Conservation (phyloP, 768 basidiomycete species). For the Xerocomellus intermedius region DNA sequence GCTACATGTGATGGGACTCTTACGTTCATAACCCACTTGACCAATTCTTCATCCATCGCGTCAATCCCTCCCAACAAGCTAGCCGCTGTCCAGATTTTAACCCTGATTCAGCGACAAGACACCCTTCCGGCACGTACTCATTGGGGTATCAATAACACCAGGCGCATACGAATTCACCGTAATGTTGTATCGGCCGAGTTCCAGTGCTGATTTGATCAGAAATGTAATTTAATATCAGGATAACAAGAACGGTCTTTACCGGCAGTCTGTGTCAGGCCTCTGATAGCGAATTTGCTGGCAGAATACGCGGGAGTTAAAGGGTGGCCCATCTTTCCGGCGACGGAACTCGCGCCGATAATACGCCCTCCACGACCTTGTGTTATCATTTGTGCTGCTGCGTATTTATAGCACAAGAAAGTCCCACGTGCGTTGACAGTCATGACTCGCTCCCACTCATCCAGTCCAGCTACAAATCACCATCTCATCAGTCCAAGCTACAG, state of each 20-base stretch:
- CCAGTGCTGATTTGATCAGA: conserved; percentile 13
- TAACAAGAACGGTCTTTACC: conserved; percentile 22
- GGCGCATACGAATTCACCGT: conserved; percentile 44
- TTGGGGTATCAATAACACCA: conserved; percentile 28
- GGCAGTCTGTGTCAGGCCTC: conserved; percentile 40
- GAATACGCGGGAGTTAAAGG: conserved; percentile 24
- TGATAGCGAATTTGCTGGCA: conserved; percentile 42
- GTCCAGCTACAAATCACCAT: conserved; percentile 24
- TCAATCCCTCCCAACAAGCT: not conserved
- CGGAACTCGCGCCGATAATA: conserved; percentile 45
- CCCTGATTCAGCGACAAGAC: not conserved
- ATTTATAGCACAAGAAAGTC: conserved; percentile 60
- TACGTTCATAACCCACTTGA: not conserved
- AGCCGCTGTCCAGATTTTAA: not conserved
- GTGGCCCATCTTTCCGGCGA: conserved; percentile 4
- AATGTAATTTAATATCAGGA: not conserved
- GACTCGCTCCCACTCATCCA: conserved; percentile 40
- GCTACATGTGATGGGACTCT: not conserved
- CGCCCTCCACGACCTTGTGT: conserved; percentile 49
- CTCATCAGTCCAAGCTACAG: not conserved
- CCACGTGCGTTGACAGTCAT: conserved; percentile 56
- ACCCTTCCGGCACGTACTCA: conserved; percentile 26
- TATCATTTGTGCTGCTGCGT: conserved; percentile 63
- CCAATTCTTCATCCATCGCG: not conserved
- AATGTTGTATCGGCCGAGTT: conserved; percentile 35